phyloP scores from a whole-genome alignment of 352 stramenopile genomes.

The Globisporangium solare region DNA sequence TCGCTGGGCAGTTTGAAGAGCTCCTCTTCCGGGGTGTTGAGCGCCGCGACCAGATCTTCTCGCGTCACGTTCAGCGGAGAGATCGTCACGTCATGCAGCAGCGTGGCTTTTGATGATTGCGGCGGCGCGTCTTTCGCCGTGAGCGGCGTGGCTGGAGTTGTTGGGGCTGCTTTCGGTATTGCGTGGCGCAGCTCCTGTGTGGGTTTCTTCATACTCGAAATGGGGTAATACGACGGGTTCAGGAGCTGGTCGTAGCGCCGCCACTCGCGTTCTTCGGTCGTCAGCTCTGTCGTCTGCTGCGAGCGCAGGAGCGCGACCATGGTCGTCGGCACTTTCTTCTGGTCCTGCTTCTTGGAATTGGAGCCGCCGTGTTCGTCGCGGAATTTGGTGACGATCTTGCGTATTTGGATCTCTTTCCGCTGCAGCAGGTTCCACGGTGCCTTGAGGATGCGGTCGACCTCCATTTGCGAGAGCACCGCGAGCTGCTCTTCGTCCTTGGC shows the following conservation, averaged over 20 bases:
- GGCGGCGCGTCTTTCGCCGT: not conserved
- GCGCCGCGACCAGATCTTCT: conserved; percentile 49
- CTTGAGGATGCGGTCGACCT: conserved; percentile 69
- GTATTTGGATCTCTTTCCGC: conserved; percentile 66
- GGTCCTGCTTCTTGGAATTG: conserved; percentile 7
- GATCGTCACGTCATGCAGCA: conserved; percentile 21
- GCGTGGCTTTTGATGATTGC: conserved; percentile 6
- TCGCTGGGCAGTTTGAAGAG: conserved; percentile 62
- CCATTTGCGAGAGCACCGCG: conserved; percentile 48
- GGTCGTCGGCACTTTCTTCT: conserved; percentile 14
- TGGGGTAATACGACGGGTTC: conserved; percentile 66
- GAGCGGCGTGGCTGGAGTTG: too few relatives aligned
- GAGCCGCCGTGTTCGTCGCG: conserved; percentile 35
- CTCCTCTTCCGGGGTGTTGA: conserved; percentile 71
- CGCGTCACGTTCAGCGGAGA: conserved; percentile 35
- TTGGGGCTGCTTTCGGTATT: not conserved
- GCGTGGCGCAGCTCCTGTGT: conserved; percentile 12
- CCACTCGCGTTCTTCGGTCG: conserved; percentile 66
- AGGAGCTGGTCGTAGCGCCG: conserved; percentile 62
- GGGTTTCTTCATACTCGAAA: conserved; percentile 37
- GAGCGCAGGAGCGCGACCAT: conserved; percentile 47
- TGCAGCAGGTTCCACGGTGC: conserved; percentile 70
- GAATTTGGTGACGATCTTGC: conserved; percentile 69
- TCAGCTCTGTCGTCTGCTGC: conserved; percentile 47
- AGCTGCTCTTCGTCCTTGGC: conserved; percentile 66